Evolutionary conservation across 805 yeast genomes (phyloP).

Genomic region (Myxozyma geophila): DNA sequence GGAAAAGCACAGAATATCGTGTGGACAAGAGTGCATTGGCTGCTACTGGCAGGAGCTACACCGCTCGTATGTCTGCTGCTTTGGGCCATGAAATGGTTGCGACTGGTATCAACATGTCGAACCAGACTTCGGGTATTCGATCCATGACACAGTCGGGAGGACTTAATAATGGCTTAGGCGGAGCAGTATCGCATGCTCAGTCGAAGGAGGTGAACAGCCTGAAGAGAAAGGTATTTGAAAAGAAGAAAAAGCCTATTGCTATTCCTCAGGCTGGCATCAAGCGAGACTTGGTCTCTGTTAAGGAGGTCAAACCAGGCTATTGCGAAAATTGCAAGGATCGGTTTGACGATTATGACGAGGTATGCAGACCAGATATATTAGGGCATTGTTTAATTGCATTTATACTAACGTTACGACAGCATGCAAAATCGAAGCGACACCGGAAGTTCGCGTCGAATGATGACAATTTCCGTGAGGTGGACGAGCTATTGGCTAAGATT

Average conservation of each 20-base stretch:
- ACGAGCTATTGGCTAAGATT: conserved; percentile 58
- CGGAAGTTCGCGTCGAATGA: conserved; percentile 75
- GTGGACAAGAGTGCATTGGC: conserved; percentile 6
- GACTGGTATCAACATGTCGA: conserved; percentile 59
- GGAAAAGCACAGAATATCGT: background rate
- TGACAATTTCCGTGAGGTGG: conserved; percentile 75
- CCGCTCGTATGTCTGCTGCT: conserved; percentile 18
- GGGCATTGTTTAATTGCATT: background rate
- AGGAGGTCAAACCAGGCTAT: conserved; percentile 62
- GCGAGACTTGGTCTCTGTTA: conserved; percentile 36
- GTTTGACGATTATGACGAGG: conserved; percentile 74
- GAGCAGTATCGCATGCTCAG: conserved; percentile 42
- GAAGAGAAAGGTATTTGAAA: conserved; percentile 48
- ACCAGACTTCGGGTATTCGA: conserved; percentile 46
- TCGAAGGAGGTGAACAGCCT: conserved; percentile 51
- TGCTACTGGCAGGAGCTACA: conserved; percentile 17
- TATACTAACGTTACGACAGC: conserved; percentile 45
- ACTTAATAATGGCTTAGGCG: conserved; percentile 42
- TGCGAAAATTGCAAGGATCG: conserved; percentile 92
- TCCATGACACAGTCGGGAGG: conserved; percentile 44
- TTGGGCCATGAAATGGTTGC: conserved; percentile 59
- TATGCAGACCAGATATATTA: background rate
- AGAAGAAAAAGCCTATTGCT: conserved; percentile 31
- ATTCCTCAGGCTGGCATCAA: conserved; percentile 35
- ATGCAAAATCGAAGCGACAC: conserved; percentile 70